A percentile compares a stretch with the other conserved stretches of the same genome.
phyloP scores from a whole-genome alignment of 768 basidiomycete genomes.

The Naganishia onofrii region DNA sequence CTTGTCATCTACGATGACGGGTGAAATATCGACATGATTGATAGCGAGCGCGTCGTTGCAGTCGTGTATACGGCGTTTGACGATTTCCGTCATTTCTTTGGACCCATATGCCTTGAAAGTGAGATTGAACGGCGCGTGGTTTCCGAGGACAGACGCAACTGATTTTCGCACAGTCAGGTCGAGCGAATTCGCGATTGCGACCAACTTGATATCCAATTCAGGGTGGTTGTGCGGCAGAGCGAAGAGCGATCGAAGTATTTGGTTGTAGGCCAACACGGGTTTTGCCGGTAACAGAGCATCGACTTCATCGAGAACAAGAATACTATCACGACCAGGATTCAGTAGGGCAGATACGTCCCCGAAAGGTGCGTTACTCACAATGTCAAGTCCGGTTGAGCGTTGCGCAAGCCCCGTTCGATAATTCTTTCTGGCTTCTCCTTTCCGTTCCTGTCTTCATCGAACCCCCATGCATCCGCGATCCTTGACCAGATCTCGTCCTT shows the following conservation, averaged over 20 bases:
- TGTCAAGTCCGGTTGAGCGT: constrained; percentile 3
- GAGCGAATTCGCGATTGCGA: constrained; percentile 53
- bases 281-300: constrained; percentile 50
- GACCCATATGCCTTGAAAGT: constrained; percentile 51
- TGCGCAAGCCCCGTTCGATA: constrained; percentile 31
- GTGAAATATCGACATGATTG: constrained; percentile 10
- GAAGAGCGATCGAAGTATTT: constrained; percentile 50
- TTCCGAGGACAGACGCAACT: constrained; percentile 42
- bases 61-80: constrained; percentile 43
- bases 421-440: constrained; percentile 25
- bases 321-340: constrained; percentile 31
- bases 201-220: constrained; percentile 41
- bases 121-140: constrained; percentile 42
- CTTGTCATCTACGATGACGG: constrained; percentile 47
- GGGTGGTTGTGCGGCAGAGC: constrained; percentile 40
- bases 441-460: constrained; percentile 35
- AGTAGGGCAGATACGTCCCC: background rate
- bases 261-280: constrained; percentile 35
- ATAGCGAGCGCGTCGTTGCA: constrained; percentile 10
- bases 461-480: constrained; percentile 41
- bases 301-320: constrained; percentile 53
- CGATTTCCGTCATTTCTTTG: constrained; percentile 48
- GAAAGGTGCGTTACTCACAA: constrained; percentile 29
- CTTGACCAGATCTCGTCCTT: constrained; percentile 47
- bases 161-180: constrained; percentile 51